phyloP scores from a whole-genome alignment of 2,329 filamentous ascomycete genomes.

The Nemania serpens region DNA sequence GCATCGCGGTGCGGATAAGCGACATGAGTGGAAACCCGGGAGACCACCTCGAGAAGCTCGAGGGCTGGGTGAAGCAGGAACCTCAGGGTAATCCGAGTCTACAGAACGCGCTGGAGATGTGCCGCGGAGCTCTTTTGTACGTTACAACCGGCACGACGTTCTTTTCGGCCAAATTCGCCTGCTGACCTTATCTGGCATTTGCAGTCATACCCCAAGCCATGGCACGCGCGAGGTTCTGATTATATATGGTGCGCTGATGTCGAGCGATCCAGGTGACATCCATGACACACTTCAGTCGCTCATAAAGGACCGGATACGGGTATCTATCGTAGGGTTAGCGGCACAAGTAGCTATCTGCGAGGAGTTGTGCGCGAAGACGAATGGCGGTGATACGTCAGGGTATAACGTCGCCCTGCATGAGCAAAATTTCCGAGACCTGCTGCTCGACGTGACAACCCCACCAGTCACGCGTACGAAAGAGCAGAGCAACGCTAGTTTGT shows the following conservation, averaged over 20 bases:
- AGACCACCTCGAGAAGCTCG: constrained; percentile 80
- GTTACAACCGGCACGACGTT: constrained; percentile 33
- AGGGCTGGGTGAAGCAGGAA: constrained; percentile 67
- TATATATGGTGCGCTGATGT: constrained; percentile 87
- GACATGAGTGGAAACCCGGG: constrained; percentile 91
- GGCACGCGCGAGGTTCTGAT: constrained; percentile 92
- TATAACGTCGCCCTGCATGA: constrained; percentile 90
- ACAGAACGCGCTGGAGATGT: constrained; percentile 97
- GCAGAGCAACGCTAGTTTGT: constrained; percentile 65
- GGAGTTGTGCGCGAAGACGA: constrained; percentile 86
- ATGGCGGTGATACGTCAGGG: constrained; percentile 73
- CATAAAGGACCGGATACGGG: constrained; percentile 80
- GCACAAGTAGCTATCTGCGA: constrained; percentile 91
- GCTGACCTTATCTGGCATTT: constrained; percentile 15
- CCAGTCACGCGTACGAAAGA: constrained; percentile 74
- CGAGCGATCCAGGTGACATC: constrained; percentile 92
- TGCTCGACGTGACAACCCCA: constrained; percentile 86
- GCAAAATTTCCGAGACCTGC: constrained; percentile 84
- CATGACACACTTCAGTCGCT: constrained; percentile 84
- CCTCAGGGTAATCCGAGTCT: constrained; percentile 78
- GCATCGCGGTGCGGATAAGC: constrained; percentile 81
- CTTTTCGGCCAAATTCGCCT: constrained; percentile 13
- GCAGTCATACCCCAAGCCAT: constrained; percentile 84
- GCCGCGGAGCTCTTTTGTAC: constrained; percentile 84
- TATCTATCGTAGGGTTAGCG: constrained; percentile 86